These are phyloP conservation scores for Aphanocladium album DNA, from an alignment of 2,329 filamentous ascomycete species.

Conservation along the genomic window DNA sequence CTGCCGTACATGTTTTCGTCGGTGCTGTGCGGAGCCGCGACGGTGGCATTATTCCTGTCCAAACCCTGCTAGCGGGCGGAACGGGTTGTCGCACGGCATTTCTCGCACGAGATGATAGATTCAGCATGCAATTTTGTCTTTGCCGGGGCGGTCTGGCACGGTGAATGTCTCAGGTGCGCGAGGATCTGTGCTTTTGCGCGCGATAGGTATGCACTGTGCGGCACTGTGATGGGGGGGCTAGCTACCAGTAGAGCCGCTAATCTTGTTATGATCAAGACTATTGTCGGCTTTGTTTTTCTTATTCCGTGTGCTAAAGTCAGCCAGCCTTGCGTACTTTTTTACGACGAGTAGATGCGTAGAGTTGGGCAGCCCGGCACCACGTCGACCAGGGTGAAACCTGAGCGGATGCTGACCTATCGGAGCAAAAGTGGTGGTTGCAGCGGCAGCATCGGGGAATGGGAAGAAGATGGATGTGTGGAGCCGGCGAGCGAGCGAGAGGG, in stretches of 20 bases:
- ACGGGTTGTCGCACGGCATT: no score
- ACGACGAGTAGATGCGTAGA: neutral
- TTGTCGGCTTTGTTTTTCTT: no score
- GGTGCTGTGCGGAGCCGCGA: neutral
- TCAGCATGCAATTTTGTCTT: neutral
- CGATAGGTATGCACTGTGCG: neutral
- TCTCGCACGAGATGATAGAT: no score
- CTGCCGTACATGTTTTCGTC: neutral
- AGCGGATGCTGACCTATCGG: constrained; percentile 4
- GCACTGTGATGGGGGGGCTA: neutral
- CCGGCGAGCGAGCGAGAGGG: neutral
- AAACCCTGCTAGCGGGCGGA: neutral
- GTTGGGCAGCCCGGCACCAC: neutral
- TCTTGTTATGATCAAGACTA: no score
- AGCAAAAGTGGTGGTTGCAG: neutral
- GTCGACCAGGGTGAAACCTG: neutral
- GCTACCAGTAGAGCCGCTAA: no score
- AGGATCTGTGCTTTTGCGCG: neutral
- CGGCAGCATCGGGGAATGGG: neutral
- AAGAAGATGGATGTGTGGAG: constrained; percentile 5
- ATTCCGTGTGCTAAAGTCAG: no score
- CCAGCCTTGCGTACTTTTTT: neutral
- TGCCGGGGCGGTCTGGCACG: neutral
- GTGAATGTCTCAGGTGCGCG: neutral
- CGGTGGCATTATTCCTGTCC: neutral